phyloP scores from a whole-genome alignment of 2,329 filamentous ascomycete genomes.

The Colletotrichum sp. region DNA sequence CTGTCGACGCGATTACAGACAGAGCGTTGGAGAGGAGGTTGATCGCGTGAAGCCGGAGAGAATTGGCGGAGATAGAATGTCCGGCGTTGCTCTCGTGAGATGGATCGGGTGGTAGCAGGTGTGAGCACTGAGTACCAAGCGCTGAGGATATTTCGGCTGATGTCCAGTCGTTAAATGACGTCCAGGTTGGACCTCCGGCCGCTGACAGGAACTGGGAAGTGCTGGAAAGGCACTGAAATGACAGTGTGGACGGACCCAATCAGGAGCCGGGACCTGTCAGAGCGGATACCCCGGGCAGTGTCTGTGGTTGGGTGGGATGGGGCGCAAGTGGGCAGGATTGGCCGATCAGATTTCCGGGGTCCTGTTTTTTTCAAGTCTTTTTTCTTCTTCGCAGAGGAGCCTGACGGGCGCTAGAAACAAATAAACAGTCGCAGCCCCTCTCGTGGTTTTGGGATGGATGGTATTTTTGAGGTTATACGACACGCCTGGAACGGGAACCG shows the following conservation, averaged over 20 bases:
- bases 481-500: not conserved
- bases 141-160: conserved; percentile 18
- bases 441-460: not conserved
- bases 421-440: not conserved
- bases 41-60: not conserved
- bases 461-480: not conserved
- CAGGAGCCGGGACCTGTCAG: conserved; percentile 18
- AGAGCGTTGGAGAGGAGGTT: not conserved
- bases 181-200: conserved; percentile 8
- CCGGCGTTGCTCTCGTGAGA: not conserved
- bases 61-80: not conserved
- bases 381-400: not conserved
- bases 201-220: conserved; percentile 20
- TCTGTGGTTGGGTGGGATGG: conserved; percentile 19
- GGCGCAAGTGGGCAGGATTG: conserved; percentile 11
- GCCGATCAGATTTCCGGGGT: conserved; percentile 20
- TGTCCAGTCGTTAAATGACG: conserved; percentile 22
- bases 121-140: not conserved
- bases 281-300: conserved; percentile 21
- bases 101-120: conserved; percentile 6
- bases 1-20: not conserved
- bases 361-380: conserved; percentile 3
- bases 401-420: not conserved
- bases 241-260: conserved; percentile 18
- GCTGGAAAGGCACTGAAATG: conserved; percentile 17